Conservation (phyloP, 1,284 basidiomycete species). For the Stygiomarasmius scandens region DNA sequence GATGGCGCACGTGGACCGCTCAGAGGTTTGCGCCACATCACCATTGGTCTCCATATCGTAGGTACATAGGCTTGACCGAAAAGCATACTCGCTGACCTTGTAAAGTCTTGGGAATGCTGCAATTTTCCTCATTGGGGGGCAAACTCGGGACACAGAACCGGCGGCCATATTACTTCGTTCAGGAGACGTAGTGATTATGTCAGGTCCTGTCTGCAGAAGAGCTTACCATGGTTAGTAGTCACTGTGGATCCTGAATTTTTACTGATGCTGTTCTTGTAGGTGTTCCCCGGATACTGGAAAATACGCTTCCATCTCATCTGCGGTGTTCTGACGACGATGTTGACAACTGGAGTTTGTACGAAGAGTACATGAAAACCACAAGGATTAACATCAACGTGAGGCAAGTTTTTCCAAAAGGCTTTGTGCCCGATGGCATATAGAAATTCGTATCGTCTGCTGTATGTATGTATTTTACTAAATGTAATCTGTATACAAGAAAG, state of each 20-base stretch:
- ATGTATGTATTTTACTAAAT: neutral
- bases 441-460: neutral
- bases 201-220: constrained; percentile 78
- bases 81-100: neutral
- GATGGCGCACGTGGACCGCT: constrained; percentile 93
- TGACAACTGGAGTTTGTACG: constrained; percentile 59
- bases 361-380: constrained; percentile 63
- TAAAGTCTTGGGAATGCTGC: constrained; percentile 82
- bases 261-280: constrained; percentile 43
- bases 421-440: constrained; percentile 40
- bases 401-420: constrained; percentile 81
- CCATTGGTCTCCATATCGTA: constrained; percentile 91
- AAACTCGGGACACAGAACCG: constrained; percentile 76
- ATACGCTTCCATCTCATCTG: constrained; percentile 72
- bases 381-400: constrained; percentile 90
- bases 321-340: constrained; percentile 28
- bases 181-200: constrained; percentile 92
- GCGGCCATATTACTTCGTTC: constrained; percentile 81
- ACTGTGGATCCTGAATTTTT: neutral
- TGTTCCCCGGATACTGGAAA: constrained; percentile 85
- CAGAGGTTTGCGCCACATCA: constrained; percentile 83
- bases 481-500: neutral
- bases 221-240: constrained; percentile 76
- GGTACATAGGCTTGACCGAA: constrained; percentile 27
- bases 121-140: constrained; percentile 86